phyloP scores from a whole-genome alignment of 176 grass and related monocot species.

The Oryza coarctata region DNA sequence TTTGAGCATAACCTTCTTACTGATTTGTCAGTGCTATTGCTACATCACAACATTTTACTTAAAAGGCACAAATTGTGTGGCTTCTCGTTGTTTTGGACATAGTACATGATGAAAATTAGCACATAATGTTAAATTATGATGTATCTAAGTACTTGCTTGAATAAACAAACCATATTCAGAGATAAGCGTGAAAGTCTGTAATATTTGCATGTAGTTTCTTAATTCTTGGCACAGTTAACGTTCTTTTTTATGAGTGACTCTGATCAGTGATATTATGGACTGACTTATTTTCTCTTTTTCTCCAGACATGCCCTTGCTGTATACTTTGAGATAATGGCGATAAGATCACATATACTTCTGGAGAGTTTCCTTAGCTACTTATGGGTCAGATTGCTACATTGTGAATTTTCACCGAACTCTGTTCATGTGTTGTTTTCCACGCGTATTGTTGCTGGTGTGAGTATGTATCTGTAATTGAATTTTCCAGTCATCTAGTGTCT shows the following conservation, averaged over 20 bases:
- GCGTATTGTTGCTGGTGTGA: slow-evolving; percentile 34
- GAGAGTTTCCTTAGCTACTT: slow-evolving; percentile 16
- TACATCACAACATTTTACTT: background rate
- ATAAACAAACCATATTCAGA: background rate
- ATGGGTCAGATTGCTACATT: slow-evolving; percentile 20
- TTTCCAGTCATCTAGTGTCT: slow-evolving; percentile 17
- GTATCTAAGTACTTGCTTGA: background rate
- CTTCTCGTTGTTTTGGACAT: background rate
- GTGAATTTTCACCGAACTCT: background rate
- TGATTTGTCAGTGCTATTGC: slow-evolving; percentile 4
- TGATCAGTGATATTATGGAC: background rate
- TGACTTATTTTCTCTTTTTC: slow-evolving; percentile 28
- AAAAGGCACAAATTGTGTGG: background rate
- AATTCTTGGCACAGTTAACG: background rate
- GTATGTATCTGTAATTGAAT: slow-evolving; percentile 36
- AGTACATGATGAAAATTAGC: background rate
- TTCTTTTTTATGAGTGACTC: background rate
- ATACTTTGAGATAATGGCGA: slow-evolving; percentile 41
- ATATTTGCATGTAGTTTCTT: background rate
- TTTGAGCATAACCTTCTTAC: background rate
- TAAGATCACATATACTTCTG: background rate
- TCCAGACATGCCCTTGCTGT: slow-evolving; percentile 53
- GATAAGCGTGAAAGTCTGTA: background rate
- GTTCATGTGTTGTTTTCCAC: slow-evolving; percentile 10
- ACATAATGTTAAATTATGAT: background rate